phyloP scores from a whole-genome alignment of 2,329 filamentous ascomycete species.

The Aspergillus versicolor region DNA sequence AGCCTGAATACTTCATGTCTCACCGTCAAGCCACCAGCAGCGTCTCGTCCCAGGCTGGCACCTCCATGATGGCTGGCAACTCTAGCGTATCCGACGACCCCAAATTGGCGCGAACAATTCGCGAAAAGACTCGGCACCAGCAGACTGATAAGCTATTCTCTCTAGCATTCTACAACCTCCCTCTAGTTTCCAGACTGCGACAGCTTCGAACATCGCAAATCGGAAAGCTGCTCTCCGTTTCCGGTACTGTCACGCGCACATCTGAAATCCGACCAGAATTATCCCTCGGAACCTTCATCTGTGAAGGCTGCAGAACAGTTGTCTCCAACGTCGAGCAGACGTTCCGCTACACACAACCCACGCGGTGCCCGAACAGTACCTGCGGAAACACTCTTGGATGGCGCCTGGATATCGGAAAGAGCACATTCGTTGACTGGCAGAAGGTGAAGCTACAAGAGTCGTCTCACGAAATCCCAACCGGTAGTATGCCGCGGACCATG shows the following conservation, averaged over 20 bases:
- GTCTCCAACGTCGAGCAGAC: slow-evolving; percentile 94
- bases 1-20: slow-evolving; percentile 89
- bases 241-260: slow-evolving; percentile 92
- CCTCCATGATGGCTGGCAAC: slow-evolving; percentile 59
- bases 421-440: slow-evolving; percentile 98
- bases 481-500: slow-evolving; percentile 97
- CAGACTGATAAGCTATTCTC: slow-evolving; percentile 97
- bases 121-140: slow-evolving; percentile 78
- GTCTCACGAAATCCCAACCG: slow-evolving; percentile 95
- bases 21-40: slow-evolving; percentile 72
- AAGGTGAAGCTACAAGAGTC: slow-evolving; percentile 98
- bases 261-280: slow-evolving; percentile 95
- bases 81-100: slow-evolving; percentile 62
- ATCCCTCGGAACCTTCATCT: slow-evolving; percentile 87
- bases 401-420: slow-evolving; percentile 94
- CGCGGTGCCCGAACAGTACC: slow-evolving; percentile 83
- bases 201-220: slow-evolving; percentile 86
- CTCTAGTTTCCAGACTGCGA: slow-evolving; percentile 80
- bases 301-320: slow-evolving; percentile 80
- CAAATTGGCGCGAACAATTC: slow-evolving; percentile 52
- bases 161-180: slow-evolving; percentile 89
- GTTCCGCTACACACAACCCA: slow-evolving; percentile 95
- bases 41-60: slow-evolving; percentile 65
- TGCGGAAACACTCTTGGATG: slow-evolving; percentile 91
- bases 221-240: slow-evolving; percentile 90